Conservation (phyloP, 345 rosid species). For the Rubroshorea leprosula region DNA sequence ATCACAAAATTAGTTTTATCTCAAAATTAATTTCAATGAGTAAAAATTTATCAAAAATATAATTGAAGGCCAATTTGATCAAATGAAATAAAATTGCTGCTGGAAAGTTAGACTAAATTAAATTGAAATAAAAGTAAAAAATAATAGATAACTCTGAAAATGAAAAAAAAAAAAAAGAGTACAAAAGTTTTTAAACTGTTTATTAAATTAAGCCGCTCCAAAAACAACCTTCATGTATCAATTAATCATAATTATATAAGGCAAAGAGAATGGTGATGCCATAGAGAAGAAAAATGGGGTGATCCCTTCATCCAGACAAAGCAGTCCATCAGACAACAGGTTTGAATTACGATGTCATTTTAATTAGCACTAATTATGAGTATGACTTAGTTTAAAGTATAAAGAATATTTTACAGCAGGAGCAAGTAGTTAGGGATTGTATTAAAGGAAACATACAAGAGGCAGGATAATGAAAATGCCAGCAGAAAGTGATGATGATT, state of each 20-base stretch:
- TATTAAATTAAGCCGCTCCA: too few relatives aligned
- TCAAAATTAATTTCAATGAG: too few relatives aligned
- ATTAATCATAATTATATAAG: conserved; percentile 35
- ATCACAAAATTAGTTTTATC: too few relatives aligned
- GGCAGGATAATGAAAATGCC: conserved; percentile 34
- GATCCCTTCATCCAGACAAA: conserved; percentile 29
- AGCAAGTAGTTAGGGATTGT: conserved; percentile 31
- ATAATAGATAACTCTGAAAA: too few relatives aligned
- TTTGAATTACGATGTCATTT: conserved; percentile 20
- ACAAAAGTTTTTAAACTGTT: too few relatives aligned
- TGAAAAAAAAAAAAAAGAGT: too few relatives aligned
- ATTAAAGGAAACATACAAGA: conserved; percentile 36
- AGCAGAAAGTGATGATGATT: conserved; percentile 22
- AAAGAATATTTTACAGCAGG: conserved; percentile 22
- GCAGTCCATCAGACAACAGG: conserved; percentile 41
- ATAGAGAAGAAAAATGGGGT: conserved; percentile 28
- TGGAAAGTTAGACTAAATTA: too few relatives aligned
- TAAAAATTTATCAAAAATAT: too few relatives aligned
- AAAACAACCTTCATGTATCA: conserved; percentile 17
- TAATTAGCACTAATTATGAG: conserved; percentile 7
- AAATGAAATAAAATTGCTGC: too few relatives aligned
- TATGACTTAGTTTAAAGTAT: conserved; percentile 15
- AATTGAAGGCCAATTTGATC: too few relatives aligned
- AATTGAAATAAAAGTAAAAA: too few relatives aligned
- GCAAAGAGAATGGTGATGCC: conserved; percentile 34